Percentiles rank a stretch among this genome's conserved stretches.
phyloP scores from a whole-genome alignment of 179 eudicot genomes.

The Silene noctiflora region DNA sequence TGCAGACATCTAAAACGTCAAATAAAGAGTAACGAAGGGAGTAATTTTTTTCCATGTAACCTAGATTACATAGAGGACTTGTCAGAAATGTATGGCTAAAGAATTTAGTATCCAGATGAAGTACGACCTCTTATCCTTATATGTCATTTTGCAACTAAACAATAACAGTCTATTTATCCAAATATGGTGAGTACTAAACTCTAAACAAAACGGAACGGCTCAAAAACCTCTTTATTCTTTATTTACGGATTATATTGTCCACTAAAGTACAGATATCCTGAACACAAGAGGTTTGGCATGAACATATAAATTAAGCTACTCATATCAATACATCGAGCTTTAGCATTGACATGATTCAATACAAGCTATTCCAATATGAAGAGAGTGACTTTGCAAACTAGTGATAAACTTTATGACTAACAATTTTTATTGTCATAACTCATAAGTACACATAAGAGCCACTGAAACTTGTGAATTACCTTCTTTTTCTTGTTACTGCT shows the following conservation, averaged over 20 bases:
- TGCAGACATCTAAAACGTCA: too few species aligned
- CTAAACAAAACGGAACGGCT: not conserved
- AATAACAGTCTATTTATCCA: too few species aligned
- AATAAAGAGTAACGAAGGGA: too few species aligned
- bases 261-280: not conserved
- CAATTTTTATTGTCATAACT: not conserved
- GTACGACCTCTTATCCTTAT: not conserved
- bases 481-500: constrained; percentile 15
- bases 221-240: not conserved
- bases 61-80: not conserved
- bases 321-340: not conserved
- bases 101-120: not conserved
- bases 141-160: too few species aligned
- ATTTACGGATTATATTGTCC: not conserved
- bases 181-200: too few species aligned
- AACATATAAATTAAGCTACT: not conserved
- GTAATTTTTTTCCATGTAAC: not conserved
- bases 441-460: not conserved
- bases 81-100: not conserved
- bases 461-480: not conserved
- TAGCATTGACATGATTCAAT: not conserved
- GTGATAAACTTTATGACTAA: not conserved
- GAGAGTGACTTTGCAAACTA: not conserved
- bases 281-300: not conserved
- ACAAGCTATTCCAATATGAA: not conserved